phyloP scores from a whole-genome alignment of 192 early-diverging fungal species.

The Backusella parvicylindrica region DNA sequence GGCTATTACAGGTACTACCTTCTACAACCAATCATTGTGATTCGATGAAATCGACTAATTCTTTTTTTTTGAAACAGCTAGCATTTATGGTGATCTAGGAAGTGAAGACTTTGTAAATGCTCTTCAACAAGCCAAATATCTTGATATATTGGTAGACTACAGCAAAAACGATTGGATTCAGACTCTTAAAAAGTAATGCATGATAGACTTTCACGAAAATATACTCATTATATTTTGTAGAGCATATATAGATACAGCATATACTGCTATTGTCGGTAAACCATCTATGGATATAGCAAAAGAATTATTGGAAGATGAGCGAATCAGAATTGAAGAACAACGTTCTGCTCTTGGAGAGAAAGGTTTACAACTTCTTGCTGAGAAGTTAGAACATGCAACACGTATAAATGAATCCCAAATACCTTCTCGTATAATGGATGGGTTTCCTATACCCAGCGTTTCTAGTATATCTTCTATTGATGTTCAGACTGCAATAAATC shows the following conservation, averaged over 20 bases:
- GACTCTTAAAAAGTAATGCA: conserved; percentile 41
- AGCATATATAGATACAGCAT: conserved; percentile 37
- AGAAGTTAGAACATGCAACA: conserved; percentile 41
- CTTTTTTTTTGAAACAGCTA: conserved; percentile 28
- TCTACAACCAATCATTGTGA: background rate
- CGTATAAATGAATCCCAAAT: conserved; percentile 45
- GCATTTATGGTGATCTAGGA: conserved; percentile 46
- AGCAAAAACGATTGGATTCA: conserved; percentile 44
- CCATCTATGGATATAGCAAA: conserved; percentile 46
- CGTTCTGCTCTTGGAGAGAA: conserved; percentile 33
- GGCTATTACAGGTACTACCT: conserved; percentile 12
- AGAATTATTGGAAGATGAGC: conserved; percentile 41
- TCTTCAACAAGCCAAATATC: conserved; percentile 38
- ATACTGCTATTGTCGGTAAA: conserved; percentile 45
- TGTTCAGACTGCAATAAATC: conserved; percentile 37
- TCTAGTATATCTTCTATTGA: conserved; percentile 48
- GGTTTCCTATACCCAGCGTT: conserved; percentile 48
- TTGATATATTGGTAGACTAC: conserved; percentile 38
- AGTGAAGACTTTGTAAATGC: conserved; percentile 42
- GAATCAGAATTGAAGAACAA: conserved; percentile 44
- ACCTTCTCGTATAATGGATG: conserved; percentile 50
- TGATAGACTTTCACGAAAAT: background rate
- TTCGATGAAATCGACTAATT: background rate
- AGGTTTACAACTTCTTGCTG: conserved; percentile 40
- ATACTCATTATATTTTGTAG: conserved; percentile 10